Evolutionary conservation across 306 rosid species (phyloP), one percentile per base, ranked within the genome.

Genomic region (Vigna unguiculata): DNA sequence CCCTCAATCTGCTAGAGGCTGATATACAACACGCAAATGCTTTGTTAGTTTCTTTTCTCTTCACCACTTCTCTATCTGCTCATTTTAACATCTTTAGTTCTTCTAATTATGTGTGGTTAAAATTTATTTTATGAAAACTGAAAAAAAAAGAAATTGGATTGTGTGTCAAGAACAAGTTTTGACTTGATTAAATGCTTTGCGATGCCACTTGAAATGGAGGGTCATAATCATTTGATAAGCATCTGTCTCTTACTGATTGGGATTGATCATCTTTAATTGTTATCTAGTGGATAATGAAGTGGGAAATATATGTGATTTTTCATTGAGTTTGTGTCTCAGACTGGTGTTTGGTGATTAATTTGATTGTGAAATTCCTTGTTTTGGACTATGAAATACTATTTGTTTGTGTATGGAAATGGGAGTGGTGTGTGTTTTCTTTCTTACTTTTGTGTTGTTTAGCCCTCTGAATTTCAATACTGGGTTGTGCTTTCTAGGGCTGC

Each of bases 1-100:
- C 93, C 9, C 74, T 95, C 81, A 80, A 88, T 83, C 75, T 86
- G 49, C 84, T 95, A 40, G 97, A 95, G 81, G 97, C 95, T 75
- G 99, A 95, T 90, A 88, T 95, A 34, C 97, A 90, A 72, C 93
- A 90, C 52, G 99, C 99, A 17, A 95, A 95, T 89, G 87, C 96
- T 84, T 76, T 95, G 99, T 95, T 19, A 83, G 93, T 87, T 83
- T 51, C 53, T 9, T 25, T n/a, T 16, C 11, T 10, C 43, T 41
- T 11, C 4, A 11, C 13, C 14, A 10, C 47, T 41, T 59, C 30
- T 46, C 13, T 77, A n/a, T 80, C 64, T 69, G 1, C 20, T 77
- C 32, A 17, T 21, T 19, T 54, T 20, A 21, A 20, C 63, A 22
- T 52, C 25, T 75, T 28, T 28, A 4, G 32, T 5, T 52, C 25